Evolutionary conservation across 306 rosid species (phyloP), one percentile per base, ranked within the genome.

Genomic region (Corylus americana): DNA sequence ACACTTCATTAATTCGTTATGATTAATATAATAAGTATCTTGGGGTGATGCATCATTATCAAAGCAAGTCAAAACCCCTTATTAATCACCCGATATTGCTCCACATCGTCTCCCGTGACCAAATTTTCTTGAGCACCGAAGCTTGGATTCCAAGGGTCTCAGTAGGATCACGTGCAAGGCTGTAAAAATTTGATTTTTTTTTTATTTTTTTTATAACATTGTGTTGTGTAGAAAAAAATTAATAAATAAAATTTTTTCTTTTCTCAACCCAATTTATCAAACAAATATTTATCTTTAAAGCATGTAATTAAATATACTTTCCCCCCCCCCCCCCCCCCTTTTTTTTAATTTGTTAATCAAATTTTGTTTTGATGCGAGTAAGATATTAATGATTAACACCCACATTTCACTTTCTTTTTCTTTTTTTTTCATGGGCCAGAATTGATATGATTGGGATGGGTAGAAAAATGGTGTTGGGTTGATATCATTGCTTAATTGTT

Each of bases 381-480:
- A 51, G 74, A 75, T 31, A 58, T 78, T 31, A 81, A 70, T 87
- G 96, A 91, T 84, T 82, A 88, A 88, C 89, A 85, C 86, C 66
- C 77, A 68, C 66, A 67, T 35, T 76, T 86, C 55, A 69, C 73
- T 73, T 86, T 81, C 51, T 81, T 79, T 64, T 77, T 78, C 74
- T 74, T 73, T 86, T 81, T 44, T 81, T 79, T 64, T 75, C 75
- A 77, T 74, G 74, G 84, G 53, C 64, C 70, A 76, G 77, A 78
- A 81, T 89, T 85, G 85, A 85, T 77, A 31, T 79, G 87, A 89
- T 84, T 88, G 91, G 87, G 75, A 87, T 88, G 87, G 86, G 84
- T 79, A 84, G 87, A 82, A 86, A 88, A 91, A 82, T 71, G 70
- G 70, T 84, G 76, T 64, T 74, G 83, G 78, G 68, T 80, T 66